Evolutionary conservation across 1,284 basidiomycete species (phyloP), one percentile per base, ranked within the genome.

Genomic region (Amylostereum chailletii): DNA sequence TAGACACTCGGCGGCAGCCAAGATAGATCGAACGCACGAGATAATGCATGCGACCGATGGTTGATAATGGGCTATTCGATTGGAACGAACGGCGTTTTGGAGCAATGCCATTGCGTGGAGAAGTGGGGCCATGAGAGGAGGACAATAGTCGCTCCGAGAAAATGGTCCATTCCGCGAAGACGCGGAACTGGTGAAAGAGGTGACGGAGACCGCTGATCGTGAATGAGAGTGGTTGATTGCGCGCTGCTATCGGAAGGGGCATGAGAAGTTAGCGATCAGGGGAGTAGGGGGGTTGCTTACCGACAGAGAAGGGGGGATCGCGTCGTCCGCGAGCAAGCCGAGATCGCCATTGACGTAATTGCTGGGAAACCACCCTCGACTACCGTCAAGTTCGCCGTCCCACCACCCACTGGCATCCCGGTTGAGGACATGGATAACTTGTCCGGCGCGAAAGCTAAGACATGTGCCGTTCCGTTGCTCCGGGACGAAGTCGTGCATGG

Each of bases 361-460:
- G 62, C 90, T 93, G n/a, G 95, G 95, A 66, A 98, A 98, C 95
- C 95, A 99, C n/a, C 96, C 96, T 58, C 93, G 72, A 49, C 83
- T 70, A 4, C 80, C 84, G 46, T 87, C 86, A 26, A 96, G 68
- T 67, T 98, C 93, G 7, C 96, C 95, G 62, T 99, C 94, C 95
- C 95, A 98, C 96, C 96, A 99, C 0, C 95, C 96, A 53, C 87
- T 91, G 0, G 76, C 56, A 66, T 98, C 94, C 55, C 84, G 79
- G 60, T 90, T 91, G 50, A 91, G 74, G 31, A 98, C 92, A 53
- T 84, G 84, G 53, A 99, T 94, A 47, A 95, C 77, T 63, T 98
- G 89, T 1, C 95, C 94, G 0, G 88, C 84, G 32, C 78, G 77
- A 69, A 99, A 97, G 32, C 85, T 76, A 41, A 99, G 79, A 67